Evolutionary conservation across 1,139 yeast species (phyloP), one percentile per base, ranked within the genome.

Genomic region (Eremothecium coryli): DNA sequence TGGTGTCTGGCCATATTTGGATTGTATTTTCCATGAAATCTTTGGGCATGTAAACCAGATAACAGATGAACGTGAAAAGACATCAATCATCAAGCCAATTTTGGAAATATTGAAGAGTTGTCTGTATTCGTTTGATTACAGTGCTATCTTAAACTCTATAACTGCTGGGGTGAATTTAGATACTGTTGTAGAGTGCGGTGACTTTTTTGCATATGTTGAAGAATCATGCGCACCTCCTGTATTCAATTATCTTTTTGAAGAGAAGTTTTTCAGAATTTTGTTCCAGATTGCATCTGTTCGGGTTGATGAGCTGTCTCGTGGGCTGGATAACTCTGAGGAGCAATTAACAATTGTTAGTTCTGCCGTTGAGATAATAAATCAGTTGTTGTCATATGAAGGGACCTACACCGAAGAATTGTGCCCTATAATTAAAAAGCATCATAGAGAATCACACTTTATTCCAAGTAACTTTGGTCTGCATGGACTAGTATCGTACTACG

Each of bases 1-100:
- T 11, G 95, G 95, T 2, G 59, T 85, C 8, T 76, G 88, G 75
- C 88, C 93, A 3, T 88, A 86, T 48, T 60, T 82, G 36, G 93
- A 84, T 39, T 85, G 73, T 47, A 54, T 85, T 17, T 55, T 82
- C 26, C 59, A 68, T n/a, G 82, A 80, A 28, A 73, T 85, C 1
- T 73, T 88, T 45, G 71, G 68, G 12, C 68, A 64, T 3, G 58
- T 71, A 0, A 31, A 36, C 10, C 42, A 44, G 21, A 31, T 52
- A 9, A 27, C 30, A n/a, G 48, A 49, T 24, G 44, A 51, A 3
- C 47, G 60, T 6, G 74, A 71, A 22, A 66, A 62, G 38, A 48
- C 61, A 5, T 57, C 64, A 1, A 53, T 86, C 13, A 88, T 81
- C 47, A 45, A 58, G 3, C 66, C 70, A 1, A 65, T 82, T 16